Base-by-base conservation (phyloP, 1,139 yeast species). In the Geotrichum cucujoidarum region DNA sequence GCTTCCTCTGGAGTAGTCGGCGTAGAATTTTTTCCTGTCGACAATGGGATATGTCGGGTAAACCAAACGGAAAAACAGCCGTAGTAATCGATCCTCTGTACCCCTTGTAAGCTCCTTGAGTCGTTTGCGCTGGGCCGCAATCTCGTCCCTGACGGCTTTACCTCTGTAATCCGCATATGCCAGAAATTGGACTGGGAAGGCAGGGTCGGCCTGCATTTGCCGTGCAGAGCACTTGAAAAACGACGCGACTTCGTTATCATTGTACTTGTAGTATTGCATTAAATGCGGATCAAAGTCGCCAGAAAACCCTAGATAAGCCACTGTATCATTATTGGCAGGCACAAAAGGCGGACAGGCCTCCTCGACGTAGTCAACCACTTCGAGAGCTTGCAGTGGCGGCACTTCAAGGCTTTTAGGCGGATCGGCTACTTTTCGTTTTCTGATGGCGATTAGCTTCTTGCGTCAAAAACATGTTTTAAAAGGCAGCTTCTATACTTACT, bases 31-130 rank as follows among this genome's bases (percentile, higher is more conserved):
- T 40, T 57, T 56, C 34, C 62, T 60, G 51, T 67, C 69, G 3
- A 67, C 66, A 17, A 67, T 66, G 2, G 71, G 71, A 38, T 62
- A 67, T 1, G 66, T 58, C 40, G 69, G 68, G 48, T 67, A 68
- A 3, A 66, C 62, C 44, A 65, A 63, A 17, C 60, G 52, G 53
- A 67, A 66, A 47, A 58, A 67, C 17, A 67, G 57, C 1, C 68
- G 66, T 31, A 67, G 52, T 14, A 67, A 52, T 22, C 66, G 61
- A 34, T 65, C 67, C 21, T 59, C 63, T 24, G 57, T 56, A 25
- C 57, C 56, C 18, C 57, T 55, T 4, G 60, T 61, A 31, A 60
- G 46, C 18, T 52, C 51, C 30, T 52, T 53, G 6, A 61, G 53
- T 13, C 60, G 51, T 22, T 51, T 44, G 11, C 62, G 53, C 51